phyloP scores from a whole-genome alignment of 2,329 filamentous ascomycete species.

The Aspergillus puulaauensis region DNA sequence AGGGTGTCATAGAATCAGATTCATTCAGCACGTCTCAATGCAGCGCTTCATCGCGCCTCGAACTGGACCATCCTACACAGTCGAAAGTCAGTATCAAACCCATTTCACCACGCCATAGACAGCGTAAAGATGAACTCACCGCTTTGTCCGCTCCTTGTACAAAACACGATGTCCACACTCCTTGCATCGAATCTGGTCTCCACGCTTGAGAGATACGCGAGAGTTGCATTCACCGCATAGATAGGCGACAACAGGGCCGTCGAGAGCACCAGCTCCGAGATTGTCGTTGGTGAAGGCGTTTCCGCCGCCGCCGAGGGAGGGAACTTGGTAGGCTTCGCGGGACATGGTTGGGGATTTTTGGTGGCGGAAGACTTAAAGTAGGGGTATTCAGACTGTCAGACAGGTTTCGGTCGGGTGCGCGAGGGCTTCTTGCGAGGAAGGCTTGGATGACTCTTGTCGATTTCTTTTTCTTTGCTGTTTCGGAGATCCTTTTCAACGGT shows the following conservation, averaged over 20 bases:
- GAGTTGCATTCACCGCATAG: slow-evolving; percentile 82
- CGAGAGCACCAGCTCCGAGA: slow-evolving; percentile 44
- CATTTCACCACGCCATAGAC: neutral
- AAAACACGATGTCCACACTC: slow-evolving; percentile 93
- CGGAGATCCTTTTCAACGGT: neutral
- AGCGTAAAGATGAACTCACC: slow-evolving; percentile 58
- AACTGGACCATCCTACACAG: slow-evolving; percentile 89
- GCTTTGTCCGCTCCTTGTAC: slow-evolving; percentile 97
- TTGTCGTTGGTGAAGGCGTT: slow-evolving; percentile 42
- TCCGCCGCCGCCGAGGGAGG: slow-evolving; percentile 49
- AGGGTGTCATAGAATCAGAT: neutral
- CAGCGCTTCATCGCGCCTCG: slow-evolving; percentile 72
- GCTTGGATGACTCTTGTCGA: neutral
- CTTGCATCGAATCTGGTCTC: slow-evolving; percentile 81
- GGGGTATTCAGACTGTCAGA: neutral
- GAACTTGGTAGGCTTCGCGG: slow-evolving; percentile 76
- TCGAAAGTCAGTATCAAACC: neutral
- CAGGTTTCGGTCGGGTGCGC: neutral
- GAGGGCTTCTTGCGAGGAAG: neutral
- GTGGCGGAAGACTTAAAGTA: neutral
- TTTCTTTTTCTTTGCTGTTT: neutral
- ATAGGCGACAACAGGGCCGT: slow-evolving; percentile 64
- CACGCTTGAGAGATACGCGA: slow-evolving; percentile 72
- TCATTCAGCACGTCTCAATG: neutral
- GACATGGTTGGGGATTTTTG: slow-evolving; percentile 47